Evolutionary conservation across 805 yeast species (phyloP).

Genomic region (Barnettozyma californica): DNA sequence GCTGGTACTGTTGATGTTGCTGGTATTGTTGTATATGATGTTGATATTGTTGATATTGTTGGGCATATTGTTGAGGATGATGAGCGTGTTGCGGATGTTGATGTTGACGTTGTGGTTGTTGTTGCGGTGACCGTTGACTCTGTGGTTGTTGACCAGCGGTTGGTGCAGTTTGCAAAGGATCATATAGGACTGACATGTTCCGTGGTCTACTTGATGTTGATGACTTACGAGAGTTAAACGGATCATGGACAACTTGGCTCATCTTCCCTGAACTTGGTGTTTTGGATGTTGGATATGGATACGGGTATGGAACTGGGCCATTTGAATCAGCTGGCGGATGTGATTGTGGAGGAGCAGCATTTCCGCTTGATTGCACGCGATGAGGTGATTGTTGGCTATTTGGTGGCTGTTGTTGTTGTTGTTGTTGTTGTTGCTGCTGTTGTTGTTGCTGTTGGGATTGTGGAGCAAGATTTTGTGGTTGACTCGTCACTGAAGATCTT

Average conservation of each 20-base stretch:
- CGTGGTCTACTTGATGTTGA: conserved; percentile 21
- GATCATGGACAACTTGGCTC: conserved; percentile 18
- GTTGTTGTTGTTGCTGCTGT: no score
- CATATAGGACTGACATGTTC: conserved; percentile 23
- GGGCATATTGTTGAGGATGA: background rate
- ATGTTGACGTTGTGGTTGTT: background rate
- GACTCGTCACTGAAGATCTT: conserved; percentile 9
- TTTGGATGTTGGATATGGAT: conserved; percentile 21
- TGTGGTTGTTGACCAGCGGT: background rate
- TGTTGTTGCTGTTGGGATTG: background rate
- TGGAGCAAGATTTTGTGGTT: conserved; percentile 1
- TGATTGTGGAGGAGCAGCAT: background rate
- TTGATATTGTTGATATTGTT: background rate
- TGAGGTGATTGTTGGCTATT: conserved; percentile 4
- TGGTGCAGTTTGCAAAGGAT: conserved; percentile 22
- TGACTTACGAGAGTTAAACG: conserved; percentile 20
- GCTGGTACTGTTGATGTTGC: background rate
- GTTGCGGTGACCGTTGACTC: conserved; percentile 4
- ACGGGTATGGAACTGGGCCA: conserved; percentile 20
- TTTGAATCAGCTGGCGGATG: conserved; percentile 14
- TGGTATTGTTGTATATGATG: background rate
- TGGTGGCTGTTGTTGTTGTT: background rate
- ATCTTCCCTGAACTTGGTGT: conserved; percentile 7
- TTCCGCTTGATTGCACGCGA: background rate
- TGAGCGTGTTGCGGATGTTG: no score